phyloP scores from a whole-genome alignment of 1,284 basidiomycete genomes.

The Athelia sp. region DNA sequence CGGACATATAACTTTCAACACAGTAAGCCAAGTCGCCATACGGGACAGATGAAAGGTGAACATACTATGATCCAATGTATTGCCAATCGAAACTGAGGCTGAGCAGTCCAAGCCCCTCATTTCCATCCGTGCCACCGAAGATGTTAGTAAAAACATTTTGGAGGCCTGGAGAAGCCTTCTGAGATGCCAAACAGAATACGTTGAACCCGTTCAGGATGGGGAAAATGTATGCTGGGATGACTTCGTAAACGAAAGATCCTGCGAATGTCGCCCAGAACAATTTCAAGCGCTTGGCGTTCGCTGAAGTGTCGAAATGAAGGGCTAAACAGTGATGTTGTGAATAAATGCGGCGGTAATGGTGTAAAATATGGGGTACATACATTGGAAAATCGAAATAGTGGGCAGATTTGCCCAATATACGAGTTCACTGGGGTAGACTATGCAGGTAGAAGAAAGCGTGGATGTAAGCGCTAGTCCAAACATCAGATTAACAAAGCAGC shows the following conservation, averaged over 20 bases:
- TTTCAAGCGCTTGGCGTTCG: constrained; percentile 49
- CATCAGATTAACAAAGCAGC: too few species aligned
- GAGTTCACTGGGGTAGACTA: constrained; percentile 69
- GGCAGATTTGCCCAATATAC: constrained; percentile 63
- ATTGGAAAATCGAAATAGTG: constrained; percentile 58
- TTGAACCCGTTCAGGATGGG: constrained; percentile 53
- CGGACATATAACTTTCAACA: constrained; percentile 36
- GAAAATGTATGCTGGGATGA: constrained; percentile 60
- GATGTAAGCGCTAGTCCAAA: too few species aligned
- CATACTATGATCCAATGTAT: constrained; percentile 52
- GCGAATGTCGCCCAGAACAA: constrained; percentile 58
- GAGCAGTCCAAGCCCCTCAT: constrained; percentile 59
- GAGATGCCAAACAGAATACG: constrained; percentile 52
- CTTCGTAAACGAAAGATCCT: constrained; percentile 51
- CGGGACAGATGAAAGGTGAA: constrained; percentile 10
- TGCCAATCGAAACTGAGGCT: constrained; percentile 60
- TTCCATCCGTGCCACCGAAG: constrained; percentile 57
- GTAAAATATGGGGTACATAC: constrained; percentile 21
- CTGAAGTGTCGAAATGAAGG: constrained; percentile 44
- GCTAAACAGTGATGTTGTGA: constrained; percentile 22
- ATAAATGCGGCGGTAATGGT: constrained; percentile 18
- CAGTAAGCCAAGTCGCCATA: not conserved
- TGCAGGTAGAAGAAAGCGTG: constrained; percentile 54
- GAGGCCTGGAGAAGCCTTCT: constrained; percentile 35
- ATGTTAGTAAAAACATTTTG: constrained; percentile 54